A percentile compares a stretch with the other conserved stretches of the same genome.
Evolutionary conservation across 2,329 filamentous ascomycete species (phyloP).

Genomic region (Neonectria magnoliae): DNA sequence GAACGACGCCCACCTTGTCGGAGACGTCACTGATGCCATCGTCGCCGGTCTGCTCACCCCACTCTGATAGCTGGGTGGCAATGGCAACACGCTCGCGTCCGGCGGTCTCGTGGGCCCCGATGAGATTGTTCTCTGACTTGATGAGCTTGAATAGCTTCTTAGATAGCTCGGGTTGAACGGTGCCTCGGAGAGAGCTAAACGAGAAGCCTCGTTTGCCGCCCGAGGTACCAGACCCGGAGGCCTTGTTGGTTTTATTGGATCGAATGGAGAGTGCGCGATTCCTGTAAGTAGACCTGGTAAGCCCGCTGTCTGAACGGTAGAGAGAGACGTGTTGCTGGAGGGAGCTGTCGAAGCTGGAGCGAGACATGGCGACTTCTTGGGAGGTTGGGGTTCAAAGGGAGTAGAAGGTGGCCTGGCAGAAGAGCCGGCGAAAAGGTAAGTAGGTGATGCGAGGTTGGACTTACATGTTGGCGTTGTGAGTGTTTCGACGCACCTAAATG

Average conservation of each 20-base stretch:
- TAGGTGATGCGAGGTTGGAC: slow-evolving; percentile 2
- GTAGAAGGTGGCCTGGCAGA: background rate
- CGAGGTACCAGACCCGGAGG: slow-evolving; percentile 49
- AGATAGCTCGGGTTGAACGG: slow-evolving; percentile 86
- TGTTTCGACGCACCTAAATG: slow-evolving; percentile 3
- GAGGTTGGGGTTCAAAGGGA: background rate
- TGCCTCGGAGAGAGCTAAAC: slow-evolving; percentile 85
- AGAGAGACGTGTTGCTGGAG: slow-evolving; percentile 31
- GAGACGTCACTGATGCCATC: slow-evolving; percentile 88
- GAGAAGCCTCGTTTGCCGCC: slow-evolving; percentile 77
- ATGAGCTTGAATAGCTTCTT: slow-evolving; percentile 91
- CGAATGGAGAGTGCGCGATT: slow-evolving; percentile 80
- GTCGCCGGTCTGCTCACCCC: slow-evolving; percentile 92
- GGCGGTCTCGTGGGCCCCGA: slow-evolving; percentile 84
- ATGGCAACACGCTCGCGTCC: slow-evolving; percentile 86
- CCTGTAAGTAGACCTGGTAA: slow-evolving; percentile 58
- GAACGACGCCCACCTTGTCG: slow-evolving; percentile 93
- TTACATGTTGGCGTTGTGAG: slow-evolving; percentile 34
- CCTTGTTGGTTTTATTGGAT: slow-evolving; percentile 64
- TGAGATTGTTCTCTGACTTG: slow-evolving; percentile 92
- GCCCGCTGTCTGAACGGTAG: slow-evolving; percentile 32
- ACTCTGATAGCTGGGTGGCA: slow-evolving; percentile 91
- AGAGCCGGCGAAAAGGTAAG: background rate
- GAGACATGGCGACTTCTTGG: slow-evolving; percentile 42
- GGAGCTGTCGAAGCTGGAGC: slow-evolving; percentile 45